Percentiles rank a stretch among this genome's conserved stretches.
Evolutionary conservation across 352 stramenopile genomes (phyloP).

Genomic region (Phytophthora crassamura): DNA sequence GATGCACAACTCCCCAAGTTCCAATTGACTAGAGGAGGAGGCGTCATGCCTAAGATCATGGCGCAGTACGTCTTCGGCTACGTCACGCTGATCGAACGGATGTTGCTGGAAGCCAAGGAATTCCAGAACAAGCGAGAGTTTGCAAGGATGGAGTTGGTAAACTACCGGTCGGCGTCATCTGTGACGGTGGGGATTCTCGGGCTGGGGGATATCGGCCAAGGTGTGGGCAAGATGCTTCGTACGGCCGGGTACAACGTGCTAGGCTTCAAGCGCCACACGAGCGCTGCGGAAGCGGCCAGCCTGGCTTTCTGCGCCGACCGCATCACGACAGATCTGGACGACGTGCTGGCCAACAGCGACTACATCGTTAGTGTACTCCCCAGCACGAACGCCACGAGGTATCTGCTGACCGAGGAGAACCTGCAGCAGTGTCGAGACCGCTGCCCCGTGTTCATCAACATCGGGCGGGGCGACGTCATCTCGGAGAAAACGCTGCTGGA

Average conservation of each 20-base stretch:
- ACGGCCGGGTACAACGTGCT: slow-evolving; percentile 59
- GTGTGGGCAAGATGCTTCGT: slow-evolving; percentile 51
- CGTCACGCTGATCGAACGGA: slow-evolving; percentile 54
- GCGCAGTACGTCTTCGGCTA: slow-evolving; percentile 65
- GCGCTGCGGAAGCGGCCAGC: not conserved
- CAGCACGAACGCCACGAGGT: slow-evolving; percentile 65
- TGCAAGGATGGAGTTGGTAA: slow-evolving; percentile 31
- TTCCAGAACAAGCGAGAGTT: slow-evolving; percentile 47
- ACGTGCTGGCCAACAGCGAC: slow-evolving; percentile 55
- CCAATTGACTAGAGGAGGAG: slow-evolving; percentile 51
- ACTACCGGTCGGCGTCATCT: slow-evolving; percentile 50
- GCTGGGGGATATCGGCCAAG: slow-evolving; percentile 60
- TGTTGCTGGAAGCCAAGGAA: slow-evolving; percentile 49
- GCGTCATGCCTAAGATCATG: slow-evolving; percentile 54
- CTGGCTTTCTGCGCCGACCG: slow-evolving; percentile 32
- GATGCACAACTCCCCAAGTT: slow-evolving; percentile 28
- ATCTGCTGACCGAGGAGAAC: slow-evolving; percentile 62
- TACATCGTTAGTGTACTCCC: slow-evolving; percentile 85
- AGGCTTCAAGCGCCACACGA: slow-evolving; percentile 64
- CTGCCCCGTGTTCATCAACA: slow-evolving; percentile 85
- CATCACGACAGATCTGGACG: slow-evolving; percentile 50
- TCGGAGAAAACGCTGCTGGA: slow-evolving; percentile 50
- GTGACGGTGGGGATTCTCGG: slow-evolving; percentile 55
- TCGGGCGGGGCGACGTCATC: slow-evolving; percentile 85
- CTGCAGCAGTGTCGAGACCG: slow-evolving; percentile 49